Conservation (phyloP, 208 protist genomes). For the Acanthamoeba sp. region DNA sequence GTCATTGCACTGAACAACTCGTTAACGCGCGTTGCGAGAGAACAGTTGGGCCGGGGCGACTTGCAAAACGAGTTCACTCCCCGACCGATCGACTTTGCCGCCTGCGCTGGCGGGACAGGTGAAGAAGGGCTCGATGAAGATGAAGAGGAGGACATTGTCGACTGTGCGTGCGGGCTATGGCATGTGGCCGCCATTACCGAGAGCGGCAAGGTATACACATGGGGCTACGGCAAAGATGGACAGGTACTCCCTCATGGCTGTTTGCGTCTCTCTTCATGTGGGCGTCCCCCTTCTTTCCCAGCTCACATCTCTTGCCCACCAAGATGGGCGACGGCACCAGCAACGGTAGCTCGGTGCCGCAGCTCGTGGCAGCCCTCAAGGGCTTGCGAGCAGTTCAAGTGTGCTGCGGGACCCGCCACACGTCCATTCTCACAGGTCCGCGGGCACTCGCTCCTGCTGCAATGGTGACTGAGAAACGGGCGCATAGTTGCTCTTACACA, state of each 20-base stretch:
- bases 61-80: slow-evolving; percentile 38
- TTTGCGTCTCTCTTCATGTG: neutral
- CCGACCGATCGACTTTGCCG: neutral
- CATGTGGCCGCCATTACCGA: neutral
- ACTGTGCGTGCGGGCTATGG: slow-evolving; percentile 34
- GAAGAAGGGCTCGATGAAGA: neutral
- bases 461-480: neutral
- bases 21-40: no score
- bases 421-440: neutral
- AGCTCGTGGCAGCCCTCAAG: neutral
- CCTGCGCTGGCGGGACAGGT: neutral
- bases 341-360: slow-evolving; percentile 11
- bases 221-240: slow-evolving; percentile 40
- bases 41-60: slow-evolving; percentile 22
- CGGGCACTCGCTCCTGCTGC: neutral
- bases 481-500: no score
- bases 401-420: slow-evolving; percentile 9
- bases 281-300: neutral
- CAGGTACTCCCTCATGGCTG: neutral
- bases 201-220: neutral
- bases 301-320: neutral
- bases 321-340: neutral
- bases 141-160: neutral
- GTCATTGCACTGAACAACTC: neutral
- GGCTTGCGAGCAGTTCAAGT: neutral